phyloP scores from a whole-genome alignment of 1,284 basidiomycete genomes.

The Taiwanofungus camphoratus region DNA sequence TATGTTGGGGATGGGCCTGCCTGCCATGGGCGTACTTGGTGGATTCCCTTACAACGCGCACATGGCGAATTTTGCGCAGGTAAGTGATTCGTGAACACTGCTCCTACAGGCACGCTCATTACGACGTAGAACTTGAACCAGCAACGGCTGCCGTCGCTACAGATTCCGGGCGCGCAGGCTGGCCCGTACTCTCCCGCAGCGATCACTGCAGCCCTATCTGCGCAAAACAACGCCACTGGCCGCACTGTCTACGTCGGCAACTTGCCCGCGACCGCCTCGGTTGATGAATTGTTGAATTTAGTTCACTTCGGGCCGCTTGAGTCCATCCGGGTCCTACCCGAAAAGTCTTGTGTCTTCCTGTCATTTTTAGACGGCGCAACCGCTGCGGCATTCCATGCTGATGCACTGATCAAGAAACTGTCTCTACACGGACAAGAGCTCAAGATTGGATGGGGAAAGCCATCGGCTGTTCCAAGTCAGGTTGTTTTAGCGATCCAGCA shows the following conservation, averaged over 20 bases:
- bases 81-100: too few species aligned
- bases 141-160: conserved; percentile 56
- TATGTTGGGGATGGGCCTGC: conserved; percentile 73
- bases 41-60: conserved; percentile 68
- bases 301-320: conserved; percentile 98
- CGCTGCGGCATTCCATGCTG: conserved; percentile 91
- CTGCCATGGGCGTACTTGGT: conserved; percentile 57
- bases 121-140: conserved; percentile 36
- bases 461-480: conserved; percentile 78
- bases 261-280: conserved; percentile 91
- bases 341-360: conserved; percentile 97
- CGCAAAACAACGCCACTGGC: conserved; percentile 58
- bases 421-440: conserved; percentile 88
- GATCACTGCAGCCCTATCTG: conserved; percentile 58
- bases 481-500: conserved; percentile 84
- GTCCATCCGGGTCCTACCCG: conserved; percentile 91
- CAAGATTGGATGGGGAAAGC: conserved; percentile 95
- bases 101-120: too few species aligned
- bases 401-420: conserved; percentile 90
- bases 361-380: conserved; percentile 92
- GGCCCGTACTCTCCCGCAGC: conserved; percentile 67
- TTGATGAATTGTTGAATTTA: conserved; percentile 95
- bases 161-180: conserved; percentile 50
- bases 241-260: conserved; percentile 98
- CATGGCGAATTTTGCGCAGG: conserved; percentile 64